These are phyloP conservation scores for Melastoma candidum DNA, from an alignment of 441 rosid species.

Conservation along the genomic window DNA sequence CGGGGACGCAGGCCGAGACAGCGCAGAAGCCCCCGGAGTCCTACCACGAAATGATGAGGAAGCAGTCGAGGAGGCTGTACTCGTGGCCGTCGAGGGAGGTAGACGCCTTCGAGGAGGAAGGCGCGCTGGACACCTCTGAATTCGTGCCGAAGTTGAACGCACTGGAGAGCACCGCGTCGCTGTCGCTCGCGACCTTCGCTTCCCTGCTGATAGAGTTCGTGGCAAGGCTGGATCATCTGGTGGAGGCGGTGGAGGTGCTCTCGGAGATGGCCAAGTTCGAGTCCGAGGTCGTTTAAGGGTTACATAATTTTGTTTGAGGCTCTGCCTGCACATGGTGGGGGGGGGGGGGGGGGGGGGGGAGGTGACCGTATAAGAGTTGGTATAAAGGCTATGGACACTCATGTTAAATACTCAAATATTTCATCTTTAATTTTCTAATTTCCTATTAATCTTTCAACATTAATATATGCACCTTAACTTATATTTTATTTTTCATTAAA, in stretches of 20 bases:
- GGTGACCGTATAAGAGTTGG: no score
- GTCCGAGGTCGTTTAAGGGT: constrained; percentile 10
- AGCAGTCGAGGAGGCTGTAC: constrained; percentile 40
- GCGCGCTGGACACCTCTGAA: constrained; percentile 13
- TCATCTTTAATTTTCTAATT: no score
- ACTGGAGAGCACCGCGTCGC: constrained; percentile 47
- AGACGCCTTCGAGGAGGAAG: constrained; percentile 44
- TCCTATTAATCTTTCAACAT: no score
- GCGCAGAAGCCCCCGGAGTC: constrained; percentile 17
- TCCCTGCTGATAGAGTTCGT: constrained; percentile 63
- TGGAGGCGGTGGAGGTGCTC: constrained; percentile 35
- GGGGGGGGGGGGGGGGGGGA: no score
- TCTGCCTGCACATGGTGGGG: no score
- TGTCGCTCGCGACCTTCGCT: constrained; percentile 46
- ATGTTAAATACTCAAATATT: no score
- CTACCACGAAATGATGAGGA: constrained; percentile 53
- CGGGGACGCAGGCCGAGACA: no score
- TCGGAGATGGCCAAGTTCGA: constrained; percentile 49
- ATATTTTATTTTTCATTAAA: no score
- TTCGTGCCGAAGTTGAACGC: constrained; percentile 39
- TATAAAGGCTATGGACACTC: no score
- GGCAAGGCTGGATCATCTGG: constrained; percentile 59
- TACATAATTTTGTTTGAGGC: no score
- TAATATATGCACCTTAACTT: no score
- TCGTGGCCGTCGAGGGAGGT: constrained; percentile 60